Evolutionary conservation across 371 early-diverging fungal species (phyloP).

Genomic region (Mucor irregularis): DNA sequence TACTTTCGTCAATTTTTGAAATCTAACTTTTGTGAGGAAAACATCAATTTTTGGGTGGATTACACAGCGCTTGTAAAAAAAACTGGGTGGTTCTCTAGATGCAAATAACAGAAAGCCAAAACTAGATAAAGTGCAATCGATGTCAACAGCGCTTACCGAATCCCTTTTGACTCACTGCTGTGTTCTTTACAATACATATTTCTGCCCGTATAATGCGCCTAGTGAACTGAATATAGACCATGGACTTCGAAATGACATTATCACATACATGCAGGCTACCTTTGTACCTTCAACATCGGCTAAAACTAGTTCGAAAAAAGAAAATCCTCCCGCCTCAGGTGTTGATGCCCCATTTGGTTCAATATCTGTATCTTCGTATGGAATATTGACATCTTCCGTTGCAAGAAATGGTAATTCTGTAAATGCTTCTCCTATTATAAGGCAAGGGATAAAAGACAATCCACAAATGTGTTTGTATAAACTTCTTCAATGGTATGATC

Average conservation of each 20-base stretch:
- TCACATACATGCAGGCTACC: conserved; percentile 28
- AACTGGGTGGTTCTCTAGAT: conserved; percentile 5
- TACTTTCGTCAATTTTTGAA: conserved; percentile 62
- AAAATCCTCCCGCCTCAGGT: neutral
- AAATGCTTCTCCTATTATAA: neutral
- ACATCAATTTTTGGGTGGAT: conserved; percentile 62
- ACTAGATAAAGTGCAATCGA: neutral
- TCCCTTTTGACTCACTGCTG: conserved; percentile 48
- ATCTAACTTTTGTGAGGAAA: conserved; percentile 68
- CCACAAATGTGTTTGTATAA: conserved; percentile 16
- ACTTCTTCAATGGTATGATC: conserved; percentile 52
- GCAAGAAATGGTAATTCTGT: neutral
- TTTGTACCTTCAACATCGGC: neutral
- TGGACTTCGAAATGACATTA: conserved; percentile 40
- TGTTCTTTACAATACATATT: conserved; percentile 58
- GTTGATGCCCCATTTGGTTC: conserved; percentile 22
- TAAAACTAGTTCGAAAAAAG: neutral
- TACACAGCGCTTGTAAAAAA: conserved; percentile 34
- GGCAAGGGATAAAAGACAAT: conserved; percentile 2
- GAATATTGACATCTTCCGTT: neutral
- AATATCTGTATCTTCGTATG: conserved; percentile 14
- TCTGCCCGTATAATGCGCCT: conserved; percentile 45
- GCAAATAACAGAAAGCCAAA: neutral
- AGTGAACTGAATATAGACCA: conserved; percentile 62
- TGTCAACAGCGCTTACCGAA: neutral